phyloP scores from a whole-genome alignment of 106 monocot genomes.

The Posidonia australis region DNA sequence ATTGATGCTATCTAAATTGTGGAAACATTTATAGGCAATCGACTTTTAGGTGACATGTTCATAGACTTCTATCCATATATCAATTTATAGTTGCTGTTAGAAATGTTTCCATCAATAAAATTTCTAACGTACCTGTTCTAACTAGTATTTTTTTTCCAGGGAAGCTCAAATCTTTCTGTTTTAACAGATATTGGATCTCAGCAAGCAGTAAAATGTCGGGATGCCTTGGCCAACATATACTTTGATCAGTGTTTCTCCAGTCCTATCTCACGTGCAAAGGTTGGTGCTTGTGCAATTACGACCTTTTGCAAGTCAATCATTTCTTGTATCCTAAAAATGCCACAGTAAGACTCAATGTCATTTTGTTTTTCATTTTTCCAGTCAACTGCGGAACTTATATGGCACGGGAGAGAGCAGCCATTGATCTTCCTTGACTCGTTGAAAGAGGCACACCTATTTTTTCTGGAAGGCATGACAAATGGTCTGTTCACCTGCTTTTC shows the following conservation, averaged over 20 bases:
- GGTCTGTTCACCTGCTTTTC: conserved; percentile 19
- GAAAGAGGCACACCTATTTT: conserved; percentile 72
- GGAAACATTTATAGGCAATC: no score
- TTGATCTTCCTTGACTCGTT: conserved; percentile 63
- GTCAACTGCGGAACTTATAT: conserved; percentile 68
- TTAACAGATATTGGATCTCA: conserved; percentile 46
- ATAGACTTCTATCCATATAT: not conserved
- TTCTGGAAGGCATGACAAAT: conserved; percentile 83
- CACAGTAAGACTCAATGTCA: no score
- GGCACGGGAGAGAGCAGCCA: conserved; percentile 46
- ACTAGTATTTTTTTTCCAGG: conserved; percentile 16
- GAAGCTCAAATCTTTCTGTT: conserved; percentile 68
- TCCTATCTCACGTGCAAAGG: conserved; percentile 83
- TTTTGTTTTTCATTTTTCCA: conserved; percentile 5
- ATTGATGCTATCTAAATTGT: no score
- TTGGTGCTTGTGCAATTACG: conserved; percentile 10
- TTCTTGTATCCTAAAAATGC: not conserved
- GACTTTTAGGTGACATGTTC: no score
- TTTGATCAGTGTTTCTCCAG: conserved; percentile 71
- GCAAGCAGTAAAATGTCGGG: conserved; percentile 61
- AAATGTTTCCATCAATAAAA: not conserved
- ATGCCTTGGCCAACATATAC: conserved; percentile 38
- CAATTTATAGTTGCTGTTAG: not conserved
- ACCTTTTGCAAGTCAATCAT: not conserved
- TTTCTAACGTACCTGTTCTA: not conserved